These are phyloP conservation scores for Acorus calamus DNA, from an alignment of 106 monocot genomes.

Conservation along the genomic window DNA sequence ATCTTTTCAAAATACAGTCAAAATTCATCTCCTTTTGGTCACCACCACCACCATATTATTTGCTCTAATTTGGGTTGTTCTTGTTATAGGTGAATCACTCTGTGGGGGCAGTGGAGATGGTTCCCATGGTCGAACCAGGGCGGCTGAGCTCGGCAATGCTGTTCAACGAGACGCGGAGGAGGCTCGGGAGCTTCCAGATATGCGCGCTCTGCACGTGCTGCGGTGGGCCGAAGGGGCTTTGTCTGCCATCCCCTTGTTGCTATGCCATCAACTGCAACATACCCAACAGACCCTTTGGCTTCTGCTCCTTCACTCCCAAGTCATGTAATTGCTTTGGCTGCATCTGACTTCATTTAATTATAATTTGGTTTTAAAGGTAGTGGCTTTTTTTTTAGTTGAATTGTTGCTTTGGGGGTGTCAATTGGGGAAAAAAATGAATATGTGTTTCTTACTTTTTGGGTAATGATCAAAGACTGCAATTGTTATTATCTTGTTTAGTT, in stretches of 20 bases:
- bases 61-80: background rate
- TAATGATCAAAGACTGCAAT: too few relatives aligned
- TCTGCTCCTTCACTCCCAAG: slow-evolving; percentile 85
- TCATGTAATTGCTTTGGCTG: slow-evolving; percentile 86
- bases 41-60: background rate
- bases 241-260: slow-evolving; percentile 90
- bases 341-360: slow-evolving; percentile 19
- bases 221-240: slow-evolving; percentile 62
- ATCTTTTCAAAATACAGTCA: background rate
- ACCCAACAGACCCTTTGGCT: slow-evolving; percentile 87
- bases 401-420: too few relatives aligned
- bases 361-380: too few relatives aligned
- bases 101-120: slow-evolving; percentile 9
- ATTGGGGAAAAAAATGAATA: too few relatives aligned
- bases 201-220: slow-evolving; percentile 95
- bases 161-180: slow-evolving; percentile 27
- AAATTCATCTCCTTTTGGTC: background rate
- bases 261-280: slow-evolving; percentile 98
- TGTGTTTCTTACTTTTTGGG: too few relatives aligned
- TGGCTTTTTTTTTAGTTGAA: too few relatives aligned
- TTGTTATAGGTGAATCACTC: background rate
- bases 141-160: slow-evolving; percentile 1
- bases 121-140: slow-evolving; percentile 4
- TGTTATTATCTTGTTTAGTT: too few relatives aligned
- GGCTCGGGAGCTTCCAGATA: slow-evolving; percentile 67